Base-by-base conservation (phyloP, 257 asterid genomes). In the Gynochthodes officinalis region DNA sequence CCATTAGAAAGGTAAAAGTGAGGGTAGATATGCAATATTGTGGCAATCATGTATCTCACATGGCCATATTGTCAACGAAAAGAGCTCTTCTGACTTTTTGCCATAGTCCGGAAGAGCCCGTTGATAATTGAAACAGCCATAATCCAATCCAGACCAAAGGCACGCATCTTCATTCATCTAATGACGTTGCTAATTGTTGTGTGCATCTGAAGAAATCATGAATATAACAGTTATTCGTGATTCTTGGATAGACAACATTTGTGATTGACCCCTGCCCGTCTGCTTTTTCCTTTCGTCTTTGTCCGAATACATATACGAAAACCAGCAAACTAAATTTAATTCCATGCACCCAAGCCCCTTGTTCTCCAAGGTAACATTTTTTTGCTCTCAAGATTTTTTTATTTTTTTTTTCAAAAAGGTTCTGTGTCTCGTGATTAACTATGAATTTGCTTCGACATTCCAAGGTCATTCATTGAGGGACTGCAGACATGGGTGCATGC, bases 401-500 rank as follows among this genome's bases (percentile, higher is more conserved):
- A 16, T 5, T 13, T 10, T 12, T 5, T n/a, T n/a, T n/a, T n/a
- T n/a, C n/a, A n/a, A n/a, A 7, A 12, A 6, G 18, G 69, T 46
- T 27, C 21, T 23, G 64, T 14, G 30, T 30, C 0, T 23, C 37
- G 30, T 74, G 58, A 32, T 2, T 44, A 14, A 23, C 33, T 72
- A 54, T 71, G 70, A 66, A 12, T 39, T 7, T 59, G 54, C 46
- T 70, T 55, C 57, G 69, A 39, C 7, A 68, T 55, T n/a, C 44
- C 57, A 58, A 66, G 64, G 46, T 39, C 44, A 37, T 72, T 42
- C 16, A 64, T 46, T 52, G 69, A 74, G 79, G 75, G 80, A 69
- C 74, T 42, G 39, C 66, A 77, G 77, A 83, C 11, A 85, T 93
- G 98, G 98, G 98, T 75, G 89, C 89, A 57, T 90, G 95, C 66